A percentile compares a stretch with the other conserved stretches of the same genome.
Evolutionary conservation across 148 eudicot species (phyloP).

Genomic region (Rhododendron simsii): DNA sequence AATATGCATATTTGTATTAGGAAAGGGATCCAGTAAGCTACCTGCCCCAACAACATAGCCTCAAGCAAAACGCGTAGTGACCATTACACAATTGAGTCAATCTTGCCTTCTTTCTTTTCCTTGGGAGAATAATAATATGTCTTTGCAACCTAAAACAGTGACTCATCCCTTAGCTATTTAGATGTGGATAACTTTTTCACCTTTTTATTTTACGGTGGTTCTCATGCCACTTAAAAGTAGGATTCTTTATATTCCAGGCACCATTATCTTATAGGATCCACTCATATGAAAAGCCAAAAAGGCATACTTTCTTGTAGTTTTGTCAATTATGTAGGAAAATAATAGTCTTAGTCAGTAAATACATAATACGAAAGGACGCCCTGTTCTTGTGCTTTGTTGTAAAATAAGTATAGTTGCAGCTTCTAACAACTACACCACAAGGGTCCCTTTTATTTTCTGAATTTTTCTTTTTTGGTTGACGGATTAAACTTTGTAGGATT

Average conservation of each 20-base stretch:
- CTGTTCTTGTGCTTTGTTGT: not conserved
- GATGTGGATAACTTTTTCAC: not conserved
- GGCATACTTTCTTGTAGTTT: not conserved
- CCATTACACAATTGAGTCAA: not conserved
- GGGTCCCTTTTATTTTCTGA: not conserved
- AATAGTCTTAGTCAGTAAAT: not conserved
- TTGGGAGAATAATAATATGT: not conserved
- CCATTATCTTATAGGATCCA: not conserved
- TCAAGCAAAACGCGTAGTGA: not conserved
- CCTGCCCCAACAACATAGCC: not conserved
- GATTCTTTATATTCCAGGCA: not conserved
- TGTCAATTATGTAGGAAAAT: not conserved
- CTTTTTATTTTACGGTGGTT: not conserved
- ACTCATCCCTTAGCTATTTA: not conserved
- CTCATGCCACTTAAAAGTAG: not conserved
- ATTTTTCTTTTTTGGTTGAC: not conserved
- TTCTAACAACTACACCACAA: not conserved
- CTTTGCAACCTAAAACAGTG: not conserved
- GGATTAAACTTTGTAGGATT: not conserved
- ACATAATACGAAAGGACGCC: not conserved
- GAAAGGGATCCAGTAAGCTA: not conserved
- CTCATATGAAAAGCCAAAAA: not conserved
- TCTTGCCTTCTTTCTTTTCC: not conserved
- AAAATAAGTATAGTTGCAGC: not conserved
- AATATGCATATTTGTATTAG: not conserved